Percentiles rank a stretch among this genome's conserved stretches.
These are phyloP conservation scores for Lactarius pseudohatsudake DNA, from an alignment of 768 basidiomycete genomes.

Conservation along the genomic window DNA sequence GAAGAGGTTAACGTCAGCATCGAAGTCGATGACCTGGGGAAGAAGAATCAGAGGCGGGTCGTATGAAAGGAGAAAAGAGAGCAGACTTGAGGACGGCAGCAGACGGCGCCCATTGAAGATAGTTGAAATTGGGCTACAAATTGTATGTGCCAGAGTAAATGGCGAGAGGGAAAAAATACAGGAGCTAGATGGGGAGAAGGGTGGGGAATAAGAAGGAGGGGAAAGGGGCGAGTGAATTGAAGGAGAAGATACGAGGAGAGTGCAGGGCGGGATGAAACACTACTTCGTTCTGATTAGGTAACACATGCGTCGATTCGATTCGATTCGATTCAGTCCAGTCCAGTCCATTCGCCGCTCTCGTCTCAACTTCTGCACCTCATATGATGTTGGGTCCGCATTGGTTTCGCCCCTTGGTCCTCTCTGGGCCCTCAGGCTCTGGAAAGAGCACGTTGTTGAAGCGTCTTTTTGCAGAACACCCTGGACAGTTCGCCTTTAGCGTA, in stretches of 20 bases:
- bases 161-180: conserved; percentile 19
- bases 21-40: conserved; percentile 86
- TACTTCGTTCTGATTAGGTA: not conserved
- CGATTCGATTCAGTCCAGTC: not conserved
- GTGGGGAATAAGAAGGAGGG: conserved; percentile 21
- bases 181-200: conserved; percentile 20
- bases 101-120: conserved; percentile 71
- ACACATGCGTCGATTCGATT: not conserved
- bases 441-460: conserved; percentile 87
- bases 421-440: conserved; percentile 91
- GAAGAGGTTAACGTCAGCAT: conserved; percentile 93
- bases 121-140: conserved; percentile 14
- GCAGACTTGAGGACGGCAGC: conserved; percentile 78
- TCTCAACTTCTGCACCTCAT: not conserved
- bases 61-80: not conserved
- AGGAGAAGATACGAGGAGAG: not conserved
- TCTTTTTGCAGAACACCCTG: conserved; percentile 78
- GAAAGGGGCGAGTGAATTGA: not conserved
- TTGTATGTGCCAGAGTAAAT: conserved; percentile 11
- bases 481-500: conserved; percentile 89
- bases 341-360: not conserved
- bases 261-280: not conserved
- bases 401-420: conserved; percentile 79
- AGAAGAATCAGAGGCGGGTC: conserved; percentile 1
- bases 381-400: conserved; percentile 42